Conservation (phyloP, 768 basidiomycete genomes). For the Sporobolomyces phaffii region DNA sequence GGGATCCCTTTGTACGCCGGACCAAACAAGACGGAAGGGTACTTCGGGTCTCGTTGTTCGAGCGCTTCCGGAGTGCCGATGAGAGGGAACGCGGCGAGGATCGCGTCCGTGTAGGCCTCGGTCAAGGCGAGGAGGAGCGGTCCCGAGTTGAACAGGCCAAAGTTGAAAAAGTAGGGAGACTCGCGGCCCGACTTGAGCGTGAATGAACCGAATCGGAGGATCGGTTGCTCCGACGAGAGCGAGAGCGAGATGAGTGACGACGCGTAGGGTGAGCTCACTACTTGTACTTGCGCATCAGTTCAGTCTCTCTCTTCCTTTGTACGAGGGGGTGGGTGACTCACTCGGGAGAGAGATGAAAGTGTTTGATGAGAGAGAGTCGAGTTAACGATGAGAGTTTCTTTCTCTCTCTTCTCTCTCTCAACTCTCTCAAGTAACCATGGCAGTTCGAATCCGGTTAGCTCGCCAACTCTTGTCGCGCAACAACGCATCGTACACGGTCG, state of each 20-base stretch:
- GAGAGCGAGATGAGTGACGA: constrained; percentile 42
- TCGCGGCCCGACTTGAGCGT: constrained; percentile 86
- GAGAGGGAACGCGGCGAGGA: constrained; percentile 52
- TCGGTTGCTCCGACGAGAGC: constrained; percentile 45
- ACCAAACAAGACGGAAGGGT: constrained; percentile 74
- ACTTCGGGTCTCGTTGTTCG: no score
- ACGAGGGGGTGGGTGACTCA: no score
- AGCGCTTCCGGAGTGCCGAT: constrained; percentile 47
- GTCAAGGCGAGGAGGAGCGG: constrained; percentile 70
- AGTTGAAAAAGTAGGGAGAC: constrained; percentile 98
- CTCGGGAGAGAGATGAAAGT: background rate
- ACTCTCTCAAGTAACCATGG: constrained; percentile 45
- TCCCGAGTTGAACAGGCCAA: constrained; percentile 77
- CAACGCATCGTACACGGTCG: constrained; percentile 72
- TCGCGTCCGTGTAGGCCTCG: constrained; percentile 74
- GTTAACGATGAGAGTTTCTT: background rate
- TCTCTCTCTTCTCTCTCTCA: background rate
- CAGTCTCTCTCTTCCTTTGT: no score
- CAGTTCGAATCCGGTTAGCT: constrained; percentile 76
- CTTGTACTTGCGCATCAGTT: background rate
- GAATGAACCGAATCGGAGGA: constrained; percentile 70
- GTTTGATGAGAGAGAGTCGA: background rate
- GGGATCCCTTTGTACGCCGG: constrained; percentile 98
- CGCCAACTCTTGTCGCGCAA: constrained; percentile 66
- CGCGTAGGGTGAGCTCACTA: constrained; percentile 21